Percentiles rank a stretch among this genome's conserved stretches.
phyloP scores from a whole-genome alignment of 2,329 filamentous ascomycete species.

The Waltergamsia citrina region DNA sequence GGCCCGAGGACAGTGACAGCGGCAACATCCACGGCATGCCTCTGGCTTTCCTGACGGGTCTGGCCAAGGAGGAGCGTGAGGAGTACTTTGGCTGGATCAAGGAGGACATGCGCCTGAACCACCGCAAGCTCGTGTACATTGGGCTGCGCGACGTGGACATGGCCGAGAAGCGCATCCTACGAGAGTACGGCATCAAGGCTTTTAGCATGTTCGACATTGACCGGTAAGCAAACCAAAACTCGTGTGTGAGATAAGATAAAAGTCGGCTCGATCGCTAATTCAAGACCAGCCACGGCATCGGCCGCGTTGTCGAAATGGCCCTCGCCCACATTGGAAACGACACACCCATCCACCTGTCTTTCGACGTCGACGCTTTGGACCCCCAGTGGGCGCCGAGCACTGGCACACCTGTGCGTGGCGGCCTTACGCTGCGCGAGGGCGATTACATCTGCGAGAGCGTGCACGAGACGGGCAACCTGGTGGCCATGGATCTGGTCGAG shows the following conservation, averaged over 20 bases:
- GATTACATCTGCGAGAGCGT: slow-evolving; percentile 93
- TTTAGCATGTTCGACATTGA: slow-evolving; percentile 99
- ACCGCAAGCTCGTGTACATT: slow-evolving; percentile 92
- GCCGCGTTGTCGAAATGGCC: slow-evolving; percentile 96
- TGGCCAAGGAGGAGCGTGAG: slow-evolving; percentile 65
- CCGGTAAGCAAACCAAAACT: too few relatives aligned
- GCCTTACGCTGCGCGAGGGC: slow-evolving; percentile 86
- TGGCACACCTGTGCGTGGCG: slow-evolving; percentile 87
- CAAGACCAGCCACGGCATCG: slow-evolving; percentile 70
- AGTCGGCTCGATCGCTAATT: not conserved
- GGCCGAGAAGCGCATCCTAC: slow-evolving; percentile 87
- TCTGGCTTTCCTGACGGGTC: slow-evolving; percentile 79
- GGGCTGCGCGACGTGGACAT: slow-evolving; percentile 85
- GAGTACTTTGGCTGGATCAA: slow-evolving; percentile 87
- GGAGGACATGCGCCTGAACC: slow-evolving; percentile 58
- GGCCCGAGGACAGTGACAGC: slow-evolving; percentile 77
- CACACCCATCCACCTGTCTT: slow-evolving; percentile 93
- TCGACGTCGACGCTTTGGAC: slow-evolving; percentile 94
- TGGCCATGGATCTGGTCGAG: slow-evolving; percentile 76
- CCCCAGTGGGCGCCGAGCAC: slow-evolving; percentile 95
- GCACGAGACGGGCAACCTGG: slow-evolving; percentile 67
- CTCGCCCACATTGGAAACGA: slow-evolving; percentile 88
- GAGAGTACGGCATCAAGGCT: slow-evolving; percentile 84
- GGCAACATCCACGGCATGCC: slow-evolving; percentile 99
- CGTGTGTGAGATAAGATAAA: too few relatives aligned